Evolutionary conservation across 768 basidiomycete genomes (phyloP), one percentile per base, ranked within the genome.

Genomic region (Boletus pseudopeckii): DNA sequence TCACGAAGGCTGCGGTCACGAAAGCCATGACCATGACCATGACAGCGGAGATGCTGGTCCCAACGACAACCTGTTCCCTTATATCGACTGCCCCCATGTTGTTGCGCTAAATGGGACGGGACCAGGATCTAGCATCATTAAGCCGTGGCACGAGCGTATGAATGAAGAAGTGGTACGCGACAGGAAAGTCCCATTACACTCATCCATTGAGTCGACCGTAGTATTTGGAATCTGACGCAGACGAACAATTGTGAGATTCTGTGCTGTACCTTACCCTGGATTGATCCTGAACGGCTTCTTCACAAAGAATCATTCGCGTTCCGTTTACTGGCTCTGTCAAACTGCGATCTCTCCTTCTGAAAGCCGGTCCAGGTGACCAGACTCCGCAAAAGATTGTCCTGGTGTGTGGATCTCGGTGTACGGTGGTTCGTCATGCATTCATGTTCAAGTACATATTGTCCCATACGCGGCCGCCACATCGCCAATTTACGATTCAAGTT

Each of bases 301-400:
- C 26, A n/a, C 48, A 34, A 59, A 92, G 90, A 62, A 91, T 92
- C 59, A 71, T 93, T 48, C 88, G 87, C 45, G 68, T 97, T 26
- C 93, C 94, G 1, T 96, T 97, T 70, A 92, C 87, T 0, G 87
- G 89, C 9, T 85, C 88, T 15, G 89, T 96, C 43, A 91, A 88
- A 61, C 80, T 96, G 40, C 84, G 88, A 22, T 83, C 88, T 24
- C 75, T 97, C 38, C 80, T 93, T 3, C 69, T 97, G 56, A 95
- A 94, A 71, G 76, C 90, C 4, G 94, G 94, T 7, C 92, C 94
- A 1, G 78, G 74, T 0, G 86, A 85, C 38, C 81, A 87, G 61
- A 93, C 92, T 1, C 92, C 92, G 5, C 70, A 77, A 0, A 87
- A 83, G 67, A 78, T 95, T 30, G 66, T 71, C 18, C 65, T 96